Percentiles rank a stretch among this genome's conserved stretches.
These are phyloP conservation scores for Themeda triandra DNA, from an alignment of 176 grass and related monocot species.

Conservation along the genomic window DNA sequence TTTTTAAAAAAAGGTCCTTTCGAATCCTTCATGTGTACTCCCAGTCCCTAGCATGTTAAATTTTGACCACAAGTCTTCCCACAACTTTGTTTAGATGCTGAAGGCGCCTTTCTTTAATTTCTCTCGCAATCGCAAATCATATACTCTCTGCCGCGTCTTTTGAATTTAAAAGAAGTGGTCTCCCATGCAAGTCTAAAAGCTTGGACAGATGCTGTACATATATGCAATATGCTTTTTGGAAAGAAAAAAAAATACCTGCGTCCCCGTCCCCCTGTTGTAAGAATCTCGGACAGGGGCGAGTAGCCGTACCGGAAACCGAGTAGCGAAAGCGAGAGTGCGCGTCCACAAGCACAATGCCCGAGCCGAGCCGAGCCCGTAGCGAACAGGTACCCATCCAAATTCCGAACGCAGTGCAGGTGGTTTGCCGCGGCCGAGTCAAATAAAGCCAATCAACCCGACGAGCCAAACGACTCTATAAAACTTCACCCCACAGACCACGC, in stretches of 20 bases:
- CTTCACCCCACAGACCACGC: neutral
- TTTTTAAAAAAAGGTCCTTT: neutral
- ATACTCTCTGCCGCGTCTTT: neutral
- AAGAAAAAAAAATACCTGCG: no score
- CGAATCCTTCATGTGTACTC: neutral
- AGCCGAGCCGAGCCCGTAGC: no score
- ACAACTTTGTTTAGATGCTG: no score
- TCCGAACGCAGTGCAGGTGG: neutral
- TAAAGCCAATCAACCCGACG: neutral
- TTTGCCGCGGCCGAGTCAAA: neutral
- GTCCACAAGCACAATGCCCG: no score
- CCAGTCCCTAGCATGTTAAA: no score
- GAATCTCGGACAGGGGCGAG: no score
- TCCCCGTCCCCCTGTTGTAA: no score
- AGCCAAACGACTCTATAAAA: neutral
- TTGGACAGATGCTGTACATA: neutral
- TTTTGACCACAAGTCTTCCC: no score
- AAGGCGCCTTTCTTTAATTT: no score
- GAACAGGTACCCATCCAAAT: no score
- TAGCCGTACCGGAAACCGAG: neutral
- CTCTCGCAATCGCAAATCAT: neutral
- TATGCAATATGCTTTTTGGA: neutral
- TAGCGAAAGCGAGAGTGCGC: neutral
- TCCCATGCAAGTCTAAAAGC: neutral
- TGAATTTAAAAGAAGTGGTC: neutral